phyloP scores from a whole-genome alignment of 2,329 filamentous ascomycete species.

The Fusarium buharicum region DNA sequence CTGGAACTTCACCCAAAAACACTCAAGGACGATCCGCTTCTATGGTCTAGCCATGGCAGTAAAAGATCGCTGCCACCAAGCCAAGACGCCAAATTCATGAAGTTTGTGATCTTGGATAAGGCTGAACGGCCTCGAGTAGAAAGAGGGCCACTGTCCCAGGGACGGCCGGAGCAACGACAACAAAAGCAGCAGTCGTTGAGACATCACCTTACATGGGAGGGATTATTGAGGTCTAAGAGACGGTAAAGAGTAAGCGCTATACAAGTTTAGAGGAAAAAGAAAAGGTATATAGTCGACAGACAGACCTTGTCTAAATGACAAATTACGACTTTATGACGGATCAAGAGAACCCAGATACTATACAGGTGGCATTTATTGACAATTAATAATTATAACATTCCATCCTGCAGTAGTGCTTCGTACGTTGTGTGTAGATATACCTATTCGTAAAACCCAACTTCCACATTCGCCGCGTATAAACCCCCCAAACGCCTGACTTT shows the following conservation, averaged over 20 bases:
- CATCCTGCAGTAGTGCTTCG: too few species aligned
- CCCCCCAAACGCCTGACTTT: conserved; percentile 7
- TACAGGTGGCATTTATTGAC: conserved; percentile 25
- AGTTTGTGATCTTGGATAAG: conserved; percentile 39
- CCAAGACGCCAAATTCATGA: conserved; percentile 52
- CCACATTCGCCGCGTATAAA: neutral
- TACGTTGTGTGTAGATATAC: too few species aligned
- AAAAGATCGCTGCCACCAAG: conserved; percentile 51
- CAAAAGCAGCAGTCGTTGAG: conserved; percentile 26
- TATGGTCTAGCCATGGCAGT: conserved; percentile 45
- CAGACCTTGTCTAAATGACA: conserved; percentile 25
- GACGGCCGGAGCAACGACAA: conserved; percentile 6
- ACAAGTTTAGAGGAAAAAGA: neutral
- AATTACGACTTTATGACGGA: conserved; percentile 41
- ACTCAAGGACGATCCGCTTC: conserved; percentile 52
- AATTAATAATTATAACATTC: too few species aligned
- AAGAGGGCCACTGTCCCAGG: conserved; percentile 3
- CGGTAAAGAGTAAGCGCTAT: conserved; percentile 10
- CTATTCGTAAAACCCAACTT: too few species aligned
- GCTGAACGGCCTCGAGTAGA: conserved; percentile 11
- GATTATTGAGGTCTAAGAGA: conserved; percentile 41
- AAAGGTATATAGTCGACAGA: conserved; percentile 3
- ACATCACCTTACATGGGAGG: conserved; percentile 43
- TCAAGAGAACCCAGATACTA: conserved; percentile 35
- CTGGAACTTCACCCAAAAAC: conserved; percentile 57